A percentile compares a stretch with the other conserved stretches of the same genome.
Conservation (phyloP, 345 rosid species). For the Eucalyptus dawsonii region DNA sequence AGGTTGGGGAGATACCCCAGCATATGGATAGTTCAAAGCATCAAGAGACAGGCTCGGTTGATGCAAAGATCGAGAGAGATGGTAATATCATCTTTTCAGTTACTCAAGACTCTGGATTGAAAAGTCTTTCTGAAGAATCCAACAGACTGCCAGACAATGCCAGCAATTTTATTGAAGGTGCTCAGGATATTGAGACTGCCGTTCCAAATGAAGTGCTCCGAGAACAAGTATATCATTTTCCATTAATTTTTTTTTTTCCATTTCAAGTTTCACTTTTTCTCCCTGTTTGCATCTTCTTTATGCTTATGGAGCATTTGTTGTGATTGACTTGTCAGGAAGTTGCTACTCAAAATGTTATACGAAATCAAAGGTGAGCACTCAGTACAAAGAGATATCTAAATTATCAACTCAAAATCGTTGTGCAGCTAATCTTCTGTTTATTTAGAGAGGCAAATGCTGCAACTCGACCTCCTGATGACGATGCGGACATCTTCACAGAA, state of each 20-base stretch:
- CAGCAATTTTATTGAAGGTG: background rate
- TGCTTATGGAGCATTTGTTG: background rate
- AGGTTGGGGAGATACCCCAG: too few relatives aligned
- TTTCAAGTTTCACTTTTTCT: background rate
- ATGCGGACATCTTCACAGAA: conserved; percentile 37
- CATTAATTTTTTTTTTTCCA: background rate
- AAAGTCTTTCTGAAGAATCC: background rate
- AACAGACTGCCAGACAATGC: background rate
- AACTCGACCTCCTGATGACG: conserved; percentile 17
- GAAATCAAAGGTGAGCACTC: conserved; percentile 44
- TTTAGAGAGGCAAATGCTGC: conserved; percentile 42
- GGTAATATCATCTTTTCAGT: background rate
- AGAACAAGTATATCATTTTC: conserved; percentile 26
- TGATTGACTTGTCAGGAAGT: conserved; percentile 23
- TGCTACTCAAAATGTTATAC: conserved; percentile 50
- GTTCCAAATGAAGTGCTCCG: conserved; percentile 27
- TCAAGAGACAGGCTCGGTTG: background rate
- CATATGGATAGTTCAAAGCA: background rate
- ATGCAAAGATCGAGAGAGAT: background rate
- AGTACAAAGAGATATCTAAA: background rate
- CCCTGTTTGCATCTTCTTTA: background rate
- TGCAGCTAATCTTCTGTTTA: background rate
- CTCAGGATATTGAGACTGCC: conserved; percentile 15
- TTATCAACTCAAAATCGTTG: background rate
- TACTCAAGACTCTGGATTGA: background rate